Evolutionary conservation across 768 basidiomycete species (phyloP), one percentile per base, ranked within the genome.

Genomic region (Lepiota subincarnata): DNA sequence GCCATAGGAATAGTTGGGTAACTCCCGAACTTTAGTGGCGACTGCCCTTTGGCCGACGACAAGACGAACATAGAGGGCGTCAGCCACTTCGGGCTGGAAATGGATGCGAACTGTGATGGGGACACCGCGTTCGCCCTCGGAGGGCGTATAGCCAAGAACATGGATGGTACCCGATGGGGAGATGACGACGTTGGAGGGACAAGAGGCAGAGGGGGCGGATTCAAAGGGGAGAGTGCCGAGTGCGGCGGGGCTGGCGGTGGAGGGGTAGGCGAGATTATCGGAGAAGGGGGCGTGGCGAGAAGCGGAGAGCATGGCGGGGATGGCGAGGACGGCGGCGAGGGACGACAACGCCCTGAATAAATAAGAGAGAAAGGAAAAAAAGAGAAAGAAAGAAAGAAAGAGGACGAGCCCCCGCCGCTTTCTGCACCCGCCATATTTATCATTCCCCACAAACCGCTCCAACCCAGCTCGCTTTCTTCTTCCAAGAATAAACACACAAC

Each of bases 11-110:
- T 72, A 63, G 11, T 70, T 62, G n/a, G 73, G 71, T 0, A 85
- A 62, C 59, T 80, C 76, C 40, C 74, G 73, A 24, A 92, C 86
- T 11, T 77, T 77, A 0, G 91, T 92, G 31, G 74, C 73, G 20
- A 92, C 76, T 2, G 89, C 80, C 57, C 79, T 82, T 55, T 74
- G 67, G 26, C 86, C 90, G 58, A 93, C 74, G 60, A 92, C 82
- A 58, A 93, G 81, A 48, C 91, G 82, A 19, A 92, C 79, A 55
- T 77, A 83, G 35, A 87, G 76, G 5, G 75, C 67, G 50, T 81
- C 79, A 8, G 77, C 72, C 26, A 69, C 68, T 12, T 72, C 72
- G 56, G 74, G 75, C 59, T 72, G 73, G 67, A 87, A 84, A 59
- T 81, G 78, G 51, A 85, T 78, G 59, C 78, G 75, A 58, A 87